phyloP scores from a whole-genome alignment of 2,329 filamentous ascomycete genomes.

The Fusarium annulatum region DNA sequence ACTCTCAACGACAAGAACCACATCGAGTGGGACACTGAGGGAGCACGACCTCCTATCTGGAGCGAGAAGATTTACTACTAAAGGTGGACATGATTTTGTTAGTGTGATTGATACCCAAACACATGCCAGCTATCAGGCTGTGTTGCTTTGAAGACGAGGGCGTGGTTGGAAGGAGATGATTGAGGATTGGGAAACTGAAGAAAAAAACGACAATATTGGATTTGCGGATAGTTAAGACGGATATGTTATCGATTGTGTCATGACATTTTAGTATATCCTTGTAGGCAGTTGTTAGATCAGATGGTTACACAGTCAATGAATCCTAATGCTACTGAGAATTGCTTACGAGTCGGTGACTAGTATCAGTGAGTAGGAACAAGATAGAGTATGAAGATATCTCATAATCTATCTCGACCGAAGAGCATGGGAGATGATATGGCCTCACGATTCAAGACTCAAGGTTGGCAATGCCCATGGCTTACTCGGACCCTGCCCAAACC shows the following conservation, averaged over 20 bases:
- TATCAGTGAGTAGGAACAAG: background rate
- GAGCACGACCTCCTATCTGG: constrained; percentile 57
- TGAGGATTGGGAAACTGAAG: background rate
- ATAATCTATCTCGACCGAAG: no score
- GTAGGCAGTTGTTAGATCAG: background rate
- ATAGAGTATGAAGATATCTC: background rate
- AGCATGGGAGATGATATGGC: no score
- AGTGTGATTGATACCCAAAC: constrained; percentile 46
- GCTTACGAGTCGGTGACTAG: background rate
- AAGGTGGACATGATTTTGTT: constrained; percentile 17
- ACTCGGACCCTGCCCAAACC: background rate
- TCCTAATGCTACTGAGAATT: constrained; percentile 32
- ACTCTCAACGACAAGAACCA: constrained; percentile 73
- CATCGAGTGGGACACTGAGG: constrained; percentile 55
- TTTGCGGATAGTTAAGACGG: background rate
- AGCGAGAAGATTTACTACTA: constrained; percentile 59
- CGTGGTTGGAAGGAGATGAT: background rate
- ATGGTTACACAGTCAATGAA: constrained; percentile 27
- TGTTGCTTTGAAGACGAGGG: constrained; percentile 22
- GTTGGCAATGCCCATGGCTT: no score
- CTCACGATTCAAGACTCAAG: background rate
- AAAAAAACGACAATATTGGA: background rate
- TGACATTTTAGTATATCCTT: background rate
- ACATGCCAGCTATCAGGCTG: constrained; percentile 38
- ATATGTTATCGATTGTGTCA: constrained; percentile 1